Base-by-base conservation (phyloP, 2,329 filamentous ascomycete genomes). In the Bertia moriformis region DNA sequence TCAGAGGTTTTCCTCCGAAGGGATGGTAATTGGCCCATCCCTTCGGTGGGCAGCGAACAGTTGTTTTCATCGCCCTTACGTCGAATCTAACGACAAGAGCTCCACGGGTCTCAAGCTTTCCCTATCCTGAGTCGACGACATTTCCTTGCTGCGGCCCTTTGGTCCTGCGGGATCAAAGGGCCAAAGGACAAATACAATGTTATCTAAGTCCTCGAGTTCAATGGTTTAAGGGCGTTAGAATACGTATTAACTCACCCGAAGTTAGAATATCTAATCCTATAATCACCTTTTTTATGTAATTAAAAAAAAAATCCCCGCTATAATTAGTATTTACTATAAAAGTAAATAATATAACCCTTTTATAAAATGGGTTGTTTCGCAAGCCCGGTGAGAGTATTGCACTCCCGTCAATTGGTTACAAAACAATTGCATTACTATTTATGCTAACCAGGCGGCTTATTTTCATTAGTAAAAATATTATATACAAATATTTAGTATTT, bases 361-460 rank as follows among this genome's bases (percentile, higher is more conserved):
- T 35, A 35, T 35, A 35, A 40, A 38, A 18, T 14, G 15, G 20
- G 22, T 22, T 10, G 7, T 12, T 19, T n/a, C n/a, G n/a, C n/a
- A n/a, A 24, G 32, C 38, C 38, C 27, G 36, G 27, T 40, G 15
- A 19, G 38, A 19, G 38, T 17, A 40, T 32, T 40, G 15, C 15
- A 35, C 32, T 35, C 32, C 27, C 22, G 14, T 40, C 29, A 27
- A 42, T 42, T 39, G 38, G 33, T 39, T 42, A 42, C 29, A 42
- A 42, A 42, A 41, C 37, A 42, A 42, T 40, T 42, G 37, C 37
- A 41, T 41, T 40, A 19, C 38, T 38, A 37, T 36, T 42, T 42
- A 42, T 40, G 30, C 30, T 32, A 40, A 24, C 38, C 18, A 27
- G 38, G 14, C n/a, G 17, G 10, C 15, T 37, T 38, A 27, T n/a